phyloP scores from a whole-genome alignment of 495 filamentous ascomycete species.

The Aspergillus leporis region DNA sequence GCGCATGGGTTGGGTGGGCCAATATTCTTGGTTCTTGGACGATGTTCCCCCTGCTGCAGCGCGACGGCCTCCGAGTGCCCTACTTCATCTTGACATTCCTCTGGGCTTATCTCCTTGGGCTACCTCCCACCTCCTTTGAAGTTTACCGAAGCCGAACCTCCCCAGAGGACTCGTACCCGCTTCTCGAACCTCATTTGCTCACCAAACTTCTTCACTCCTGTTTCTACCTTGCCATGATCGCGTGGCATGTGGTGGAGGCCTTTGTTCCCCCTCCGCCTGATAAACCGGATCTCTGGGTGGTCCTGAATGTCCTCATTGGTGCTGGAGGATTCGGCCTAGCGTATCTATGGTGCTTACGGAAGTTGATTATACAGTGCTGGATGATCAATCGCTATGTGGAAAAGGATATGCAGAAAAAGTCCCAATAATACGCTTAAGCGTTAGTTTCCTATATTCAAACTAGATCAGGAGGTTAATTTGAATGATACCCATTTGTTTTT shows the following conservation, averaged over 20 bases:
- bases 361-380: constrained; percentile 61
- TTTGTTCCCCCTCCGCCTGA: constrained; percentile 62
- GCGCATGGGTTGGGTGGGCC: constrained; percentile 90
- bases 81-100: constrained; percentile 80
- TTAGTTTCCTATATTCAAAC: constrained; percentile 11
- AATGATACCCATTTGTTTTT: constrained; percentile 34
- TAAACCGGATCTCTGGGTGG: constrained; percentile 93
- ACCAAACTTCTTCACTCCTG: constrained; percentile 68
- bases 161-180: constrained; percentile 38
- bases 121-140: constrained; percentile 73
- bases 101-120: constrained; percentile 86
- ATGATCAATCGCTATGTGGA: constrained; percentile 27
- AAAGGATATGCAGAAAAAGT: constrained; percentile 41
- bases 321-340: constrained; percentile 81
- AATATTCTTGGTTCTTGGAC: constrained; percentile 93
- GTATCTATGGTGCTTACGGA: constrained; percentile 86
- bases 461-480: constrained; percentile 3
- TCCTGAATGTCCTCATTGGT: constrained; percentile 82
- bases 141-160: constrained; percentile 54
- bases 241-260: constrained; percentile 76
- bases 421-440: constrained; percentile 28
- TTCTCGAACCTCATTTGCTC: constrained; percentile 45
- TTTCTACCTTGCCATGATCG: constrained; percentile 75
- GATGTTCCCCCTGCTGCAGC: constrained; percentile 83
- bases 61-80: constrained; percentile 80